Conservation (phyloP, 306 rosid species). For the Astragalus glycyphyllos region DNA sequence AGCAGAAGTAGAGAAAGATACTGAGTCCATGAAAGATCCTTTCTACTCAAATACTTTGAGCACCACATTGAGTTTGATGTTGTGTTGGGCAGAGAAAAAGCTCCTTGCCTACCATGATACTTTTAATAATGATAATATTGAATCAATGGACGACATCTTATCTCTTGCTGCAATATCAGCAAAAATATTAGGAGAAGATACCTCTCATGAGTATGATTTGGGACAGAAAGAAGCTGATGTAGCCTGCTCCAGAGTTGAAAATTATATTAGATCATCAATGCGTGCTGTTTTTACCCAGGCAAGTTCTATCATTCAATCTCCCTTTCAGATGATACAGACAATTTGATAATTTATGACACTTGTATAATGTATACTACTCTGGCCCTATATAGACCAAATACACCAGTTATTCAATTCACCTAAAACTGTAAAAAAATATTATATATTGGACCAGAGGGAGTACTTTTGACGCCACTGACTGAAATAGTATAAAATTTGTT, state of each 20-base stretch:
- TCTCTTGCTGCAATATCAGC: constrained; percentile 76
- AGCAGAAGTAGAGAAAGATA: constrained; percentile 77
- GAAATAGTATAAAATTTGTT: constrained; percentile 14
- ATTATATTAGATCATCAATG: constrained; percentile 80
- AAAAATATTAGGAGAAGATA: constrained; percentile 63
- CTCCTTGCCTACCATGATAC: constrained; percentile 74
- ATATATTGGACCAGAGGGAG: too few species aligned
- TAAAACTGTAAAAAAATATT: too few species aligned
- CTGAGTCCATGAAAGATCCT: constrained; percentile 57
- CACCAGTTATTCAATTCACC: too few species aligned
- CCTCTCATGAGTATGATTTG: constrained; percentile 55
- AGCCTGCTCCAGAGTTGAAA: constrained; percentile 63
- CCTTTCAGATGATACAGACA: constrained; percentile 14
- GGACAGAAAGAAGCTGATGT: constrained; percentile 62
- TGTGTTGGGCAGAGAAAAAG: constrained; percentile 83
- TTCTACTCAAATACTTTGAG: constrained; percentile 55
- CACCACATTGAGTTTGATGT: constrained; percentile 57
- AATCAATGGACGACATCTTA: constrained; percentile 73
- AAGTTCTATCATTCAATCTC: constrained; percentile 55
- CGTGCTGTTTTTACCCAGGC: constrained; percentile 79
- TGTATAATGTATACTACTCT: background rate
- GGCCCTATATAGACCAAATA: too few species aligned
- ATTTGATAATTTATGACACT: constrained; percentile 38
- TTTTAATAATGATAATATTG: constrained; percentile 73
- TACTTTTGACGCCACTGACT: constrained; percentile 33